These are phyloP conservation scores for Phytophthora kernoviae DNA, from an alignment of 352 stramenopile species.

Conservation along the genomic window DNA sequence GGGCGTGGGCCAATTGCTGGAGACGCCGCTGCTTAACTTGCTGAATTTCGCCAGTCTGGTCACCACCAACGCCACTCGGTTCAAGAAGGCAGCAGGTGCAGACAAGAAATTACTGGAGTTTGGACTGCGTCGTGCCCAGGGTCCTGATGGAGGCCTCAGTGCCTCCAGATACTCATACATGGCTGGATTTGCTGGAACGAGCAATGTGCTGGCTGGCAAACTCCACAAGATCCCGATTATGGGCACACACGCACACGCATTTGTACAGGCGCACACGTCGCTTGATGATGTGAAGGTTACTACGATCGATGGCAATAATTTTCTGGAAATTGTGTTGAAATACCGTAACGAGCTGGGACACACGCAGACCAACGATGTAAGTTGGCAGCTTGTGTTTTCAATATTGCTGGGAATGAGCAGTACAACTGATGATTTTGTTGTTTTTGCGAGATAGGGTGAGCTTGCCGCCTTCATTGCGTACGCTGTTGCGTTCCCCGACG, in stretches of 20 bases:
- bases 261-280: constrained; percentile 95
- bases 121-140: constrained; percentile 93
- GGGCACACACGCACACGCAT: constrained; percentile 98
- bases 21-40: constrained; percentile 98
- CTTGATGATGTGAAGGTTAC: constrained; percentile 91
- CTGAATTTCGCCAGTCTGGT: constrained; percentile 98
- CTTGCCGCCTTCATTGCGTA: constrained; percentile 99
- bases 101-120: constrained; percentile 93
- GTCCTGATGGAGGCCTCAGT: constrained; percentile 96
- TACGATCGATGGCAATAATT: constrained; percentile 72
- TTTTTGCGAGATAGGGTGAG: constrained; percentile 82
- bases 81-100: constrained; percentile 92
- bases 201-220: constrained; percentile 97
- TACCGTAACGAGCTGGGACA: constrained; percentile 78
- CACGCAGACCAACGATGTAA: constrained; percentile 81
- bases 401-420: background rate
- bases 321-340: constrained; percentile 83
- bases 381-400: background rate
- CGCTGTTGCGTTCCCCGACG: constrained; percentile 95
- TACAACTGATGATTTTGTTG: constrained; percentile 7
- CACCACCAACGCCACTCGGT: constrained; percentile 97
- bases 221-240: constrained; percentile 94
- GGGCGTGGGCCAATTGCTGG: constrained; percentile 95
- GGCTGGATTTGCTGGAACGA: constrained; percentile 97
- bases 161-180: constrained; percentile 98